Evolutionary conservation across 805 yeast genomes (phyloP).

Genomic region (Wickerhamomyces silvicola): DNA sequence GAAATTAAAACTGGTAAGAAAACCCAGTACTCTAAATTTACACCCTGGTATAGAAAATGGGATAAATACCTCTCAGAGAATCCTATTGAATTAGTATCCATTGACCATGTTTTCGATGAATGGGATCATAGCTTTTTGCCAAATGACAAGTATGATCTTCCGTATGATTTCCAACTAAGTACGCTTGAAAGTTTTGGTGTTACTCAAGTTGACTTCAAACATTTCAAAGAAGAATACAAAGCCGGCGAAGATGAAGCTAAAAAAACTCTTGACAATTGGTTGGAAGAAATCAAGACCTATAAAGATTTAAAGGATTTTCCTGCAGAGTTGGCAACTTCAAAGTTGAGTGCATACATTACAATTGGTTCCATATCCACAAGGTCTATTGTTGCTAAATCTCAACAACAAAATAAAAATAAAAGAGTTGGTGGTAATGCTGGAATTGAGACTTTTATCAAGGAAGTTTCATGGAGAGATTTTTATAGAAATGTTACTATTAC

Average conservation of each 20-base stretch:
- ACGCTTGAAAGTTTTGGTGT: conserved; percentile 6
- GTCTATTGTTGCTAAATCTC: conserved; percentile 27
- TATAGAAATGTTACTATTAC: conserved; percentile 41
- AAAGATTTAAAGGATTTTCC: conserved; percentile 19
- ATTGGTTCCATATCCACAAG: conserved; percentile 41
- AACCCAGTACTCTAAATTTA: conserved; percentile 38
- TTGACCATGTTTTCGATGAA: conserved; percentile 7
- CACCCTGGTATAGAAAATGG: conserved; percentile 46
- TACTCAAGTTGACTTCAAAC: not conserved
- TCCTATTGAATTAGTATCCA: conserved; percentile 3
- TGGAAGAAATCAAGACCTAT: conserved; percentile 8
- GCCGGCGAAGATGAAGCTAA: conserved; percentile 17
- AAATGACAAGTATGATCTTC: conserved; percentile 15
- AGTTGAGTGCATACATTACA: conserved; percentile 40
- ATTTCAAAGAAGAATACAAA: conserved; percentile 1
- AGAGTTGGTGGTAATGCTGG: conserved; percentile 28
- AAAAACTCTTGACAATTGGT: conserved; percentile 14
- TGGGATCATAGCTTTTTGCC: conserved; percentile 7
- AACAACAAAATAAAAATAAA: conserved; percentile 22
- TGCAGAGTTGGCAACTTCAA: conserved; percentile 25
- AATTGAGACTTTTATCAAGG: conserved; percentile 40
- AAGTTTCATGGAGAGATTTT: conserved; percentile 55
- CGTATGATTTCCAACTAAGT: conserved; percentile 14
- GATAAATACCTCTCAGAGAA: conserved; percentile 21
- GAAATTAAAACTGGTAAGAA: conserved; percentile 34